Conservation (phyloP, 345 rosid species). For the Anastatica hierochuntica region DNA sequence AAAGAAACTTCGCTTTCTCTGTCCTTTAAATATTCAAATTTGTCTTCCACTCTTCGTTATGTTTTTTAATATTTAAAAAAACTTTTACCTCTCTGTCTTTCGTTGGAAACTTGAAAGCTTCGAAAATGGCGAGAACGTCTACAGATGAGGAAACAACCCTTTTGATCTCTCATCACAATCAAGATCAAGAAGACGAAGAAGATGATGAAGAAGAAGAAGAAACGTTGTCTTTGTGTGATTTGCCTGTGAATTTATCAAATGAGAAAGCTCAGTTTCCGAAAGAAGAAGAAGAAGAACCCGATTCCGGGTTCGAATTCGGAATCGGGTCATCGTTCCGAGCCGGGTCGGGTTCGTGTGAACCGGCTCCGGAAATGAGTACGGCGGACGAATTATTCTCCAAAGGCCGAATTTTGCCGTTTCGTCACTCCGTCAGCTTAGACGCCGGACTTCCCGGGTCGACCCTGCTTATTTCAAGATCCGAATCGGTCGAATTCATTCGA, state of each 20-base stretch:
- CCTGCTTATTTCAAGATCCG: slow-evolving; percentile 39
- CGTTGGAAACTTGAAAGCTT: slow-evolving; percentile 17
- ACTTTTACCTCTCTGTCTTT: slow-evolving; percentile 28
- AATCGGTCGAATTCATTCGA: slow-evolving; percentile 37
- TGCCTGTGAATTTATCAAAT: slow-evolving; percentile 35
- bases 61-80: not conserved
- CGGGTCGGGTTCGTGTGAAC: slow-evolving; percentile 29
- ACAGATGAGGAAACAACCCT: slow-evolving; percentile 14
- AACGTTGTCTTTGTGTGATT: slow-evolving; percentile 57
- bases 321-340: slow-evolving; percentile 29
- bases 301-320: slow-evolving; percentile 35
- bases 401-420: slow-evolving; percentile 61
- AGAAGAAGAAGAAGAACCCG: slow-evolving; percentile 31
- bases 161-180: slow-evolving; percentile 18
- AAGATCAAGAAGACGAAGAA: not conserved
- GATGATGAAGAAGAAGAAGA: slow-evolving; percentile 38
- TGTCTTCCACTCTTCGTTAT: not conserved
- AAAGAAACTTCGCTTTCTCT: slow-evolving; percentile 10
- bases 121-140: slow-evolving; percentile 25
- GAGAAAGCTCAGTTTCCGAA: slow-evolving; percentile 1
- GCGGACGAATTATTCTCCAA: slow-evolving; percentile 71
- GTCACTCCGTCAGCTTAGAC: slow-evolving; percentile 49
- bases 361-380: slow-evolving; percentile 49
- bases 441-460: slow-evolving; percentile 11
- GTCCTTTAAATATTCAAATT: slow-evolving; percentile 18